These are phyloP conservation scores for Pseudogymnoascus sp. DNA, from an alignment of 2,329 filamentous ascomycete genomes.

Conservation along the genomic window DNA sequence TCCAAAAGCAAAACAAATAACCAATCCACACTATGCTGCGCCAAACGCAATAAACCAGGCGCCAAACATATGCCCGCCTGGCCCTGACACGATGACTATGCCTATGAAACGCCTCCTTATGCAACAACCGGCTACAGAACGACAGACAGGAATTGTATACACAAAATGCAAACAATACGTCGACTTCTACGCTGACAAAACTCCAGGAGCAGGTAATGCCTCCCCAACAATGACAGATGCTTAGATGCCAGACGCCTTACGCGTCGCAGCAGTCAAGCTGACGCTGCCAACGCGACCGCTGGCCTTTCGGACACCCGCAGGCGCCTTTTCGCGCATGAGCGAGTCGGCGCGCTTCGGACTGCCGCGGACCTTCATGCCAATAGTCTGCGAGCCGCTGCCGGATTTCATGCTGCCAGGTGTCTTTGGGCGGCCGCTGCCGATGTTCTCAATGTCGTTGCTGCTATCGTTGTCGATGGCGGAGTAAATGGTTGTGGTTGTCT, in stretches of 20 bases:
- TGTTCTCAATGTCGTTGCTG: slow-evolving; percentile 65
- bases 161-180: slow-evolving; percentile 6
- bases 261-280: slow-evolving; percentile 26
- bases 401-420: slow-evolving; percentile 51
- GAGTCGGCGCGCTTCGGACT: slow-evolving; percentile 48
- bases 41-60: background rate
- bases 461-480: slow-evolving; percentile 58
- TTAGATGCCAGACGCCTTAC: slow-evolving; percentile 29
- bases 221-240: slow-evolving; percentile 10
- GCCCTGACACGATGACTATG: background rate
- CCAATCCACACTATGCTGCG: background rate
- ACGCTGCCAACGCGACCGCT: slow-evolving; percentile 58
- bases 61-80: background rate
- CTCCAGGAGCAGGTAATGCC: slow-evolving; percentile 12
- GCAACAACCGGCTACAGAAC: background rate
- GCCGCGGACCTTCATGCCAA: slow-evolving; percentile 55
- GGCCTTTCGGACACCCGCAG: slow-evolving; percentile 54
- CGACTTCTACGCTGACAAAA: slow-evolving; percentile 11
- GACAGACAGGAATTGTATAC: background rate
- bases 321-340: slow-evolving; percentile 40
- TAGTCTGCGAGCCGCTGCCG: slow-evolving; percentile 39
- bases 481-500: slow-evolving; percentile 64
- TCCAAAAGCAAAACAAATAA: background rate
- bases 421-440: slow-evolving; percentile 45
- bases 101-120: slow-evolving; percentile 1